Conservation (phyloP, 1,284 basidiomycete species). For the Tylopilus orsonianus region DNA sequence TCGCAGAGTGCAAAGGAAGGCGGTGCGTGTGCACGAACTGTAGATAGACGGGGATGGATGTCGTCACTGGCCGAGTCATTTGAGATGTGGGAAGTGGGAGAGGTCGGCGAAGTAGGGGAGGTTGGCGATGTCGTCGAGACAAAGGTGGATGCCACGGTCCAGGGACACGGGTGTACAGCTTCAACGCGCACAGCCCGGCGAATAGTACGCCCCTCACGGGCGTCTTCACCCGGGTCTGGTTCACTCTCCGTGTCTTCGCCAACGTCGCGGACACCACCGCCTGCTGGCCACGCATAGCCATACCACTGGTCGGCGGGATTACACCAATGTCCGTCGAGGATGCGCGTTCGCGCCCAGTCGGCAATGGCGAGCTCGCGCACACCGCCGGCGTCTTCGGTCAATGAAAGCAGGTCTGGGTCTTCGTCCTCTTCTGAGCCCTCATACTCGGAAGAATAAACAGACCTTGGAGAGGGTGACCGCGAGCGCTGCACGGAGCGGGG, state of each 20-base stretch:
- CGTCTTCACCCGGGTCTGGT: constrained; percentile 26
- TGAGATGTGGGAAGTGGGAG: constrained; percentile 18
- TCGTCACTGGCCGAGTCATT: constrained; percentile 29
- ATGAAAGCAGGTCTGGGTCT: constrained; percentile 55
- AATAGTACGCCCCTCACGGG: constrained; percentile 17
- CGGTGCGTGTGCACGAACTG: constrained; percentile 46
- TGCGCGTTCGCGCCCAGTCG: constrained; percentile 71
- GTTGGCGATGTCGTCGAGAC: constrained; percentile 17
- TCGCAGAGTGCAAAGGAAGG: constrained; percentile 59
- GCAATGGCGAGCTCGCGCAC: constrained; percentile 64
- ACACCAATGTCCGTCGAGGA: constrained; percentile 72
- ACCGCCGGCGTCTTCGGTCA: constrained; percentile 58
- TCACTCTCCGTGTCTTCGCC: constrained; percentile 35
- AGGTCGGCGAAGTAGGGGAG: constrained; percentile 14
- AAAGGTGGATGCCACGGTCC: constrained; percentile 41
- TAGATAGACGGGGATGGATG: constrained; percentile 49
- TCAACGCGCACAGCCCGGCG: constrained; percentile 41
- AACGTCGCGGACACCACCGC: constrained; percentile 31
- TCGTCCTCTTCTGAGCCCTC: constrained; percentile 62
- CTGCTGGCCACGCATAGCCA: constrained; percentile 39
- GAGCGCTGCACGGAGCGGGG: constrained; percentile 29
- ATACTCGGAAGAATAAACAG: constrained; percentile 33
- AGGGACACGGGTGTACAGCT: constrained; percentile 67
- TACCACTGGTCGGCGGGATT: constrained; percentile 71
- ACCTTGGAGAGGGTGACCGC: constrained; percentile 34